Evolutionary conservation across 768 basidiomycete genomes (phyloP).

Genomic region (Rubroboletus pulcherrimus): DNA sequence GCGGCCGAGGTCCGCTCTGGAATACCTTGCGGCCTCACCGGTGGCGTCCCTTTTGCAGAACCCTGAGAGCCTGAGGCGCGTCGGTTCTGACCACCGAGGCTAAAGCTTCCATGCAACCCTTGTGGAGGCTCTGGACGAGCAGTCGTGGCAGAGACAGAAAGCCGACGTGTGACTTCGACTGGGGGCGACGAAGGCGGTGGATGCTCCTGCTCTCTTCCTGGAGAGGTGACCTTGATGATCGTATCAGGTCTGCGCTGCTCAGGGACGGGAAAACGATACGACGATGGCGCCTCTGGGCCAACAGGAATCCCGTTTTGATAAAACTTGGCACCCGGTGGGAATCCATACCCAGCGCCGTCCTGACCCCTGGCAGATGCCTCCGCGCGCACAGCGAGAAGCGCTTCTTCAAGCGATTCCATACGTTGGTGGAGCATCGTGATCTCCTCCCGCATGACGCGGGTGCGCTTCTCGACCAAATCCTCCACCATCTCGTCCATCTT

Average conservation of each 20-base stretch:
- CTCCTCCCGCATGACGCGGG: constrained; percentile 59
- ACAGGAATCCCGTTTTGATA: constrained; percentile 38
- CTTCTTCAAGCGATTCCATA: constrained; percentile 66
- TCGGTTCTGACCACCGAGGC: constrained; percentile 20
- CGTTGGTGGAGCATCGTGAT: constrained; percentile 54
- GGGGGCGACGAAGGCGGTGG: constrained; percentile 41
- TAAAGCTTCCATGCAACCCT: constrained; percentile 15
- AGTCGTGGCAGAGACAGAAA: constrained; percentile 41
- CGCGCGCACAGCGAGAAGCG: constrained; percentile 30
- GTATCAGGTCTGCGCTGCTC: constrained; percentile 34
- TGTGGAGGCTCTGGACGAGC: constrained; percentile 44
- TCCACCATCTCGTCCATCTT: constrained; percentile 58
- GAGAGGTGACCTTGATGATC: constrained; percentile 38
- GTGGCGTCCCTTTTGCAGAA: constrained; percentile 20
- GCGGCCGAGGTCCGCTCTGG: constrained; percentile 17
- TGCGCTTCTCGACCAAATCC: constrained; percentile 56
- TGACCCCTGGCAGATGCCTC: constrained; percentile 18
- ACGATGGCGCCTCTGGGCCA: constrained; percentile 31
- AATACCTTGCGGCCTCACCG: constrained; percentile 14
- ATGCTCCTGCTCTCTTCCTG: constrained; percentile 40
- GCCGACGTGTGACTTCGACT: constrained; percentile 44
- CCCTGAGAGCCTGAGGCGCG: constrained; percentile 10
- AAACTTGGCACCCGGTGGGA: constrained; percentile 23
- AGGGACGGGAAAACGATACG: constrained; percentile 49
- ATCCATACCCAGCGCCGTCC: constrained; percentile 12